phyloP scores from a whole-genome alignment of 2,329 filamentous ascomycete species.

The Diaporthe ilicicola region DNA sequence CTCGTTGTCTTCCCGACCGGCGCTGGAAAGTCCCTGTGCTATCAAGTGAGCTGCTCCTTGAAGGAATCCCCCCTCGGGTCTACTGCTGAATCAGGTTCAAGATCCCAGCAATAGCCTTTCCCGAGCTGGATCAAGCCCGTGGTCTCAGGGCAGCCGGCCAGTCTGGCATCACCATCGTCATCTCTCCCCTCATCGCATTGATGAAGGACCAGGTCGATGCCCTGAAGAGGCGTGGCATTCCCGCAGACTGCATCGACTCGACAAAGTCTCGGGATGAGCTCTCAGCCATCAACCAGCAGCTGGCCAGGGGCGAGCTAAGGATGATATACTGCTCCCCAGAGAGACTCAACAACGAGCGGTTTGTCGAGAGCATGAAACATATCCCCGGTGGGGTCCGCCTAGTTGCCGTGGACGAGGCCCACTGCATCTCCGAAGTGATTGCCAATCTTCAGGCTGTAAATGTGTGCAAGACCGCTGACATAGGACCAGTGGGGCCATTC shows the following conservation, averaged over 20 bases:
- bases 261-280: conserved; percentile 60
- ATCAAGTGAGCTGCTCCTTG: conserved; percentile 47
- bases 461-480: conserved; percentile 25
- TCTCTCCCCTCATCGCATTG: conserved; percentile 64
- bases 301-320: conserved; percentile 57
- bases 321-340: conserved; percentile 68
- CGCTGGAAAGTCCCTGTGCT: conserved; percentile 59
- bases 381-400: conserved; percentile 64
- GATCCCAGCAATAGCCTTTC: conserved; percentile 58
- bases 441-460: background rate
- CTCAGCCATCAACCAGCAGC: conserved; percentile 45
- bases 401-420: conserved; percentile 66
- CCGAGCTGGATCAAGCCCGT: conserved; percentile 48
- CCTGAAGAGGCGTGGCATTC: conserved; percentile 56
- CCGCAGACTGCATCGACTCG: conserved; percentile 65
- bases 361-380: conserved; percentile 62
- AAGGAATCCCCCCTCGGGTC: background rate
- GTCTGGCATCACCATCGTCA: conserved; percentile 62
- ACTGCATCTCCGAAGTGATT: conserved; percentile 61
- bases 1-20: conserved; percentile 58
- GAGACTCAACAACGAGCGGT: conserved; percentile 67
- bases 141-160: conserved; percentile 41
- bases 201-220: conserved; percentile 71
- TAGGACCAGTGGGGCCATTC: conserved; percentile 54
- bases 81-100: conserved; percentile 33